Conservation (phyloP, 768 basidiomycete genomes). For the Termitomyces heimii region DNA sequence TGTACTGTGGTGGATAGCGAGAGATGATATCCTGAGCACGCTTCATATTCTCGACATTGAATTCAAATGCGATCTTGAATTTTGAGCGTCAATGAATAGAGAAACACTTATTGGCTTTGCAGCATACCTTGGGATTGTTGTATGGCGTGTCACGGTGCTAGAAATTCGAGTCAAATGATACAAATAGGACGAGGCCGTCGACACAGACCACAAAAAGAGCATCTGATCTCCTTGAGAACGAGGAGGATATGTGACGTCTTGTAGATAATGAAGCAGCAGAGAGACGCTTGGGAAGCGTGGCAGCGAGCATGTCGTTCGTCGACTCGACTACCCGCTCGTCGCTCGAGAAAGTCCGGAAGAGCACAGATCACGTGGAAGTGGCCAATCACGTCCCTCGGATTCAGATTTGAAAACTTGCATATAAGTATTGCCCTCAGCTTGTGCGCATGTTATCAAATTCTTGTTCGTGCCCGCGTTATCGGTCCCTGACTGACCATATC, state of each 20-base stretch:
- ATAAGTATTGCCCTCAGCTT: too few relatives aligned
- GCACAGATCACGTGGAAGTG: slow-evolving; percentile 14
- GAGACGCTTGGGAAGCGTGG: slow-evolving; percentile 27
- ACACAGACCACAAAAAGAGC: slow-evolving; percentile 79
- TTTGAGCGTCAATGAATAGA: slow-evolving; percentile 1
- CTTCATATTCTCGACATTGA: slow-evolving; percentile 76
- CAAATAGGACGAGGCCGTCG: neutral
- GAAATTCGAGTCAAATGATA: slow-evolving; percentile 10
- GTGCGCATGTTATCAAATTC: too few relatives aligned
- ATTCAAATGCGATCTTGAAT: slow-evolving; percentile 85
- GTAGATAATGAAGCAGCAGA: slow-evolving; percentile 15
- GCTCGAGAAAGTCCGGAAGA: slow-evolving; percentile 17
- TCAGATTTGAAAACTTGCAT: too few relatives aligned
- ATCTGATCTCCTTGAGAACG: slow-evolving; percentile 57
- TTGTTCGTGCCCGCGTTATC: too few relatives aligned
- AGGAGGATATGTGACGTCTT: slow-evolving; percentile 35
- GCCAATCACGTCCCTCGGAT: slow-evolving; percentile 8
- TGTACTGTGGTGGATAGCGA: slow-evolving; percentile 95
- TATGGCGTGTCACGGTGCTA: slow-evolving; percentile 94
- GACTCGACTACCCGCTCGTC: neutral
- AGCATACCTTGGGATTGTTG: slow-evolving; percentile 82
- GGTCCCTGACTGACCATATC: too few relatives aligned
- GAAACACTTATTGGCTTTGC: neutral
- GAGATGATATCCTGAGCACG: slow-evolving; percentile 85
- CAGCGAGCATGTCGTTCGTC: slow-evolving; percentile 21